A percentile compares a stretch with the other conserved stretches of the same genome.
These are phyloP conservation scores for Sarcodon sp. DNA, from an alignment of 768 basidiomycete species.

Conservation along the genomic window DNA sequence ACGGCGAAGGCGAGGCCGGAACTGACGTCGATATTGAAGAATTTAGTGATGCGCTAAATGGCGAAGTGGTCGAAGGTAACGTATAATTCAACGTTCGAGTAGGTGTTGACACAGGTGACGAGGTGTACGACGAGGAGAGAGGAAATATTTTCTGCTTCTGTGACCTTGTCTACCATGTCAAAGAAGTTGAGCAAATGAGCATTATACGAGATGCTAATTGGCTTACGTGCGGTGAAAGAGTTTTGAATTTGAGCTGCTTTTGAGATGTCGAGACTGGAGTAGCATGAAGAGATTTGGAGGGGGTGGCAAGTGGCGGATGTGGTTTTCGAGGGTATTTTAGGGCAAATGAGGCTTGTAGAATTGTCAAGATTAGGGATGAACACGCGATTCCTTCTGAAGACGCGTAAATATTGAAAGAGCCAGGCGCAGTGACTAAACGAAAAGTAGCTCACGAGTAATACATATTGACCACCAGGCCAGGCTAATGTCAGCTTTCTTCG, in stretches of 20 bases:
- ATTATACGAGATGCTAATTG: background rate
- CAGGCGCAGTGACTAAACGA: constrained; percentile 22
- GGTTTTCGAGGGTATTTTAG: background rate
- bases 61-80: constrained; percentile 12
- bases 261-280: background rate
- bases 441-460: constrained; percentile 15
- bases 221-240: background rate
- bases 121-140: constrained; percentile 12
- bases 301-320: background rate
- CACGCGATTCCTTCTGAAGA: constrained; percentile 15
- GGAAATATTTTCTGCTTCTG: constrained; percentile 14
- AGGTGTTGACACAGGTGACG: constrained; percentile 25
- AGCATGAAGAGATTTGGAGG: background rate
- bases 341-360: constrained; percentile 19
- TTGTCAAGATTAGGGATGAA: constrained; percentile 15
- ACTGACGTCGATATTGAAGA: constrained; percentile 15
- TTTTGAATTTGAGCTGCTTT: background rate
- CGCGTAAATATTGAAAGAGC: constrained; percentile 22
- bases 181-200: background rate
- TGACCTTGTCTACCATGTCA: constrained; percentile 8
- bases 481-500: background rate
- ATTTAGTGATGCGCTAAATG: constrained; percentile 19
- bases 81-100: constrained; percentile 20
- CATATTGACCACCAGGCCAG: constrained; percentile 14
- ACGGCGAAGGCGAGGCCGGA: constrained; percentile 9